These are phyloP conservation scores for Neofusicoccum sp. DNA, from an alignment of 2,329 filamentous ascomycete genomes.

Conservation along the genomic window DNA sequence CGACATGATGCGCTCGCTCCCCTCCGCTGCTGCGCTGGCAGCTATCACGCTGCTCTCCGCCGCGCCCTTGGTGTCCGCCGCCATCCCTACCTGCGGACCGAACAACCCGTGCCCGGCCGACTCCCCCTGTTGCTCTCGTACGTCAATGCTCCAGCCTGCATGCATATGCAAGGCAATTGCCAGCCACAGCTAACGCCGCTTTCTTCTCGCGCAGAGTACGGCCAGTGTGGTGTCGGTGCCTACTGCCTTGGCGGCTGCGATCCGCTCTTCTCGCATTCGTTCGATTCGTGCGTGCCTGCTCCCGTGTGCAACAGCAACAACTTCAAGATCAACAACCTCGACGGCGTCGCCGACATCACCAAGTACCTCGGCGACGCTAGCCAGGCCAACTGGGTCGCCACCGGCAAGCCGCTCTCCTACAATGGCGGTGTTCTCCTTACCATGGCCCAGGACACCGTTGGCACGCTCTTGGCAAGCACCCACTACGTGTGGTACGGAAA, in stretches of 20 bases:
- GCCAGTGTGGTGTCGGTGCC: constrained; percentile 86
- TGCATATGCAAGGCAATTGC: neutral
- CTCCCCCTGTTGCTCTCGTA: constrained; percentile 42
- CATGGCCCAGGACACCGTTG: constrained; percentile 81
- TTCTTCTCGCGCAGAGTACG: constrained; percentile 65
- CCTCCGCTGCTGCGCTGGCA: constrained; percentile 17
- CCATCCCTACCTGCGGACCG: constrained; percentile 40
- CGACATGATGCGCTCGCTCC: constrained; percentile 17
- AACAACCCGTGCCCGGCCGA: constrained; percentile 66
- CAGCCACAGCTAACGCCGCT: constrained; percentile 24
- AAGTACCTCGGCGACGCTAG: constrained; percentile 83
- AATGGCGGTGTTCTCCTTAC: constrained; percentile 72
- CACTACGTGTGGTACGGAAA: constrained; percentile 97
- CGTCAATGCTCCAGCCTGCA: constrained; percentile 22
- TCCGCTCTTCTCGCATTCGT: constrained; percentile 74
- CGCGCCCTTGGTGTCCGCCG: constrained; percentile 27
- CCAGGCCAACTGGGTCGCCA: constrained; percentile 82
- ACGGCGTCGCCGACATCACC: constrained; percentile 67
- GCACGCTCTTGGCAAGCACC: constrained; percentile 81
- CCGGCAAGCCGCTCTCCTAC: constrained; percentile 69
- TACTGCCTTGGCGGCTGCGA: constrained; percentile 97
- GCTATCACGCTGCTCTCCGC: constrained; percentile 26
- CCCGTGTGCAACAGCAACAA: constrained; percentile 75
- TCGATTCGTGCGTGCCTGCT: constrained; percentile 81
- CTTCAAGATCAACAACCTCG: constrained; percentile 71